Conservation (phyloP, 805 yeast genomes). For the Naumovozyma castellii region DNA sequence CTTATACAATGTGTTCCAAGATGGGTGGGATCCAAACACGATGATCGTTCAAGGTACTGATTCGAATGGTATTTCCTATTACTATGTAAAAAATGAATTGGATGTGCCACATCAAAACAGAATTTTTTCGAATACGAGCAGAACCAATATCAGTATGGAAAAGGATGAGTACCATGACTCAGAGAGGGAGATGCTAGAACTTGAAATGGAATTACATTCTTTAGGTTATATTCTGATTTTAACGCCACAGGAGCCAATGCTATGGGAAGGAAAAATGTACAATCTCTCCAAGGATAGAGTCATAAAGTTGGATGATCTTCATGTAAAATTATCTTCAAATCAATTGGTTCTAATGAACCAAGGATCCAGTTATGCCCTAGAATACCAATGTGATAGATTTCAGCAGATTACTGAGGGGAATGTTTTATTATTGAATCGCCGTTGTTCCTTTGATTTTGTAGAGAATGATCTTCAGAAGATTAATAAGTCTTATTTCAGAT, state of each 20-base stretch:
- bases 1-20: slow-evolving; percentile 19
- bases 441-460: slow-evolving; percentile 63
- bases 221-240: slow-evolving; percentile 62
- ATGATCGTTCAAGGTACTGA: slow-evolving; percentile 25
- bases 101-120: not conserved
- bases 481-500: slow-evolving; percentile 56
- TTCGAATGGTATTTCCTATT: slow-evolving; percentile 21
- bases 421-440: slow-evolving; percentile 46
- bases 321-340: slow-evolving; percentile 13
- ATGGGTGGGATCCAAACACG: slow-evolving; percentile 18
- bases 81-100: slow-evolving; percentile 12
- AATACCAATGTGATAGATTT: slow-evolving; percentile 47
- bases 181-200: slow-evolving; percentile 17
- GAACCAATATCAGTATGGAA: not conserved
- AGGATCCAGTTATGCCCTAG: slow-evolving; percentile 53
- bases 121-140: slow-evolving; percentile 1
- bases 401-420: slow-evolving; percentile 47
- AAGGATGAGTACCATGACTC: slow-evolving; percentile 26
- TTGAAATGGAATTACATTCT: slow-evolving; percentile 23
- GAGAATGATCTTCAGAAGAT: slow-evolving; percentile 61
- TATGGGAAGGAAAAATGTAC: slow-evolving; percentile 80
- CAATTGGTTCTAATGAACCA: slow-evolving; percentile 31
- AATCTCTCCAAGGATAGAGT: slow-evolving; percentile 34
- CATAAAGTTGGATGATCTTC: slow-evolving; percentile 13
- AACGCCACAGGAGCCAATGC: slow-evolving; percentile 72